A percentile compares a stretch with the other conserved stretches of the same genome.
Conservation (phyloP, 2,329 filamentous ascomycete genomes). For the Cladosporium sp. region DNA sequence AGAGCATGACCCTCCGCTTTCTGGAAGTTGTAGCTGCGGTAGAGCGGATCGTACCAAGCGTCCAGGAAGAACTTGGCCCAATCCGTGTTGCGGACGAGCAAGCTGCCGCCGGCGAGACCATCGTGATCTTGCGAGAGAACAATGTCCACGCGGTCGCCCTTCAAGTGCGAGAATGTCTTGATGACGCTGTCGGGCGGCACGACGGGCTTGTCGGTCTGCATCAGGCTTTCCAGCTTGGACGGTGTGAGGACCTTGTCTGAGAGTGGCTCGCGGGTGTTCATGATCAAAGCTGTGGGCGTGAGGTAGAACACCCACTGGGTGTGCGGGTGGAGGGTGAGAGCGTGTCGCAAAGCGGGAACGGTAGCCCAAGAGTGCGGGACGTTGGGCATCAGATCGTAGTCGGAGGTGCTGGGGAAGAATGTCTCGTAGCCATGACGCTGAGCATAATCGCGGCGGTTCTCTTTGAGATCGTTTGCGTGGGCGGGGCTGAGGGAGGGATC, state of each 20-base stretch:
- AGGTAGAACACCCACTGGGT: constrained; percentile 83
- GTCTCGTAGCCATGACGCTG: constrained; percentile 80
- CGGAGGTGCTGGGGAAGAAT: constrained; percentile 72
- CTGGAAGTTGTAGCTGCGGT: constrained; percentile 91
- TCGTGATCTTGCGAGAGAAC: constrained; percentile 80
- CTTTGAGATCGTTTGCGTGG: constrained; percentile 69
- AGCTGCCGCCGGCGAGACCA: constrained; percentile 71
- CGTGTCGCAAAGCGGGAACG: constrained; percentile 83
- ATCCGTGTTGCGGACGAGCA: constrained; percentile 76
- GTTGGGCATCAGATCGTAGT: constrained; percentile 66
- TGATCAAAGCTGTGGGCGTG: constrained; percentile 79
- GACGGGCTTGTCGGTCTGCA: constrained; percentile 81
- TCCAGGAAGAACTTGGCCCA: constrained; percentile 94
- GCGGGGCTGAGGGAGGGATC: constrained; percentile 63
- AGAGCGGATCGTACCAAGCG: constrained; percentile 93
- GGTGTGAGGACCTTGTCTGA: constrained; percentile 67
- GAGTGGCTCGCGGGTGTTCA: constrained; percentile 70
- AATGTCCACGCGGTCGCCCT: constrained; percentile 71
- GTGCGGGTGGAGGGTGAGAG: constrained; percentile 73
- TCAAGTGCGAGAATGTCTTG: constrained; percentile 83
- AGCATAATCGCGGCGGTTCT: constrained; percentile 83
- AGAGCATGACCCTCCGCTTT: constrained; percentile 90
- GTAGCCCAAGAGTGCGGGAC: constrained; percentile 66
- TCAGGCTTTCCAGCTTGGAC: constrained; percentile 65
- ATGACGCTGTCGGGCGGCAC: constrained; percentile 97